These are phyloP conservation scores for Trichoderma polysporum DNA, from an alignment of 2,329 filamentous ascomycete genomes.

Conservation along the genomic window DNA sequence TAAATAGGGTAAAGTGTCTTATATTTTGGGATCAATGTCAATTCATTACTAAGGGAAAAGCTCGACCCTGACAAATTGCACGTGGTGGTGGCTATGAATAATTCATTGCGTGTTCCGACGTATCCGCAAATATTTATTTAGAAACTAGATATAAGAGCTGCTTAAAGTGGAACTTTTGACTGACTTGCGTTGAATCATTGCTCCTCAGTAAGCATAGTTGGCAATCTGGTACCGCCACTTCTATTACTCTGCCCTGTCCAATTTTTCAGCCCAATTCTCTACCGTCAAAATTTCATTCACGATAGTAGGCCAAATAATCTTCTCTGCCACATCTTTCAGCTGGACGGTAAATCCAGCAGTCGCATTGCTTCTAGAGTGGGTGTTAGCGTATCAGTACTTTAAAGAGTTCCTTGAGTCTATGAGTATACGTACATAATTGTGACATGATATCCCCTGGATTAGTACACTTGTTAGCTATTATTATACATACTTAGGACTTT, in stretches of 20 bases:
- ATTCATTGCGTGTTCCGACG: no score
- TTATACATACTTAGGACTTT: rapidly evolving
- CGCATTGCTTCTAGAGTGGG: conserved; percentile 1
- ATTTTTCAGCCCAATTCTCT: not conserved
- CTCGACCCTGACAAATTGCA: no score
- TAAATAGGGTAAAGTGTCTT: no score
- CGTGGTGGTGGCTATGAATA: no score
- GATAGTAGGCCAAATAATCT: conserved; percentile 20
- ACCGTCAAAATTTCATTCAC: conserved; percentile 8
- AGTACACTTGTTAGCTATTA: not conserved
- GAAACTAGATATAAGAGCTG: no score
- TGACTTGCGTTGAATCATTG: not conserved
- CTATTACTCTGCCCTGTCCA: not conserved
- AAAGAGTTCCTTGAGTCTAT: no score
- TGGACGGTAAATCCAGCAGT: conserved; percentile 16
- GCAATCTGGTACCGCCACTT: not conserved
- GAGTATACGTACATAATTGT: conserved; percentile 15
- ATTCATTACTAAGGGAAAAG: no score
- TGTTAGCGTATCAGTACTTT: not conserved
- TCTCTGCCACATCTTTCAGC: conserved; percentile 12
- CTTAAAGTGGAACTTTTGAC: no score
- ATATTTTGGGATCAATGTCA: no score
- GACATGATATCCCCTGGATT: conserved; percentile 13
- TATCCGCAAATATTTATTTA: no score
- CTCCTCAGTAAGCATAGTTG: not conserved